phyloP scores from a whole-genome alignment of 2,329 filamentous ascomycete species.

The Neopestalotiopsis rosae region DNA sequence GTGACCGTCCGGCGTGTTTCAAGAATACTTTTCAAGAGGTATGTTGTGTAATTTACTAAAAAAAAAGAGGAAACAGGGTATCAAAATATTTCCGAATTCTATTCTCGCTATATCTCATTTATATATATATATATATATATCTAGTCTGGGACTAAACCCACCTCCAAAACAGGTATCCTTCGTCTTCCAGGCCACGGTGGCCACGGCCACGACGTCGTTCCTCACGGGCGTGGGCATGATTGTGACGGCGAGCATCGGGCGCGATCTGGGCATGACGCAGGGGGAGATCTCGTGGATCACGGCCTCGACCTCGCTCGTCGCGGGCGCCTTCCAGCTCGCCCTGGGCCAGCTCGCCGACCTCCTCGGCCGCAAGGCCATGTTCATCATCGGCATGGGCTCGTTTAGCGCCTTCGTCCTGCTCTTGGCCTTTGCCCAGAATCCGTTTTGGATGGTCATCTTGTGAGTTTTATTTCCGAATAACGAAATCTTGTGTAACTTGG shows the following conservation, averaged over 20 bases:
- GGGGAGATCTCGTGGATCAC: constrained; percentile 72
- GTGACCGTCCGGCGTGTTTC: constrained; percentile 62
- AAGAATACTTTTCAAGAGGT: constrained; percentile 66
- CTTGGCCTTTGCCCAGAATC: constrained; percentile 63
- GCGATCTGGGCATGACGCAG: constrained; percentile 65
- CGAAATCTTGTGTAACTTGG: too few relatives aligned
- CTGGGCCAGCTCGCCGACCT: constrained; percentile 71
- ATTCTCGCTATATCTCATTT: too few relatives aligned
- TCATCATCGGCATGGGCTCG: constrained; percentile 63
- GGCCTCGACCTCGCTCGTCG: constrained; percentile 66
- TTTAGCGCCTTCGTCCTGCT: constrained; percentile 63
- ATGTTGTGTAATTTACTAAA: constrained; percentile 32
- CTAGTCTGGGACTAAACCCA: too few relatives aligned
- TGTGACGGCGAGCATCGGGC: constrained; percentile 65
- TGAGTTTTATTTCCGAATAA: constrained; percentile 28
- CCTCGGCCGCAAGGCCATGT: constrained; percentile 66
- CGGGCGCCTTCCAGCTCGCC: constrained; percentile 68
- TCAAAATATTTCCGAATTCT: too few relatives aligned
- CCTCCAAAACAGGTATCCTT: constrained; percentile 56
- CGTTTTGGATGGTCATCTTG: constrained; percentile 65
- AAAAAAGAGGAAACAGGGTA: too few relatives aligned
- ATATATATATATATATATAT: too few relatives aligned
- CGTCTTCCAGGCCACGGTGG: constrained; percentile 69
- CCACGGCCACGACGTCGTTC: constrained; percentile 67
- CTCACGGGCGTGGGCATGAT: constrained; percentile 64